Base-by-base conservation (phyloP, 208 protist genomes). In the Trypanosoma avium region DNA sequence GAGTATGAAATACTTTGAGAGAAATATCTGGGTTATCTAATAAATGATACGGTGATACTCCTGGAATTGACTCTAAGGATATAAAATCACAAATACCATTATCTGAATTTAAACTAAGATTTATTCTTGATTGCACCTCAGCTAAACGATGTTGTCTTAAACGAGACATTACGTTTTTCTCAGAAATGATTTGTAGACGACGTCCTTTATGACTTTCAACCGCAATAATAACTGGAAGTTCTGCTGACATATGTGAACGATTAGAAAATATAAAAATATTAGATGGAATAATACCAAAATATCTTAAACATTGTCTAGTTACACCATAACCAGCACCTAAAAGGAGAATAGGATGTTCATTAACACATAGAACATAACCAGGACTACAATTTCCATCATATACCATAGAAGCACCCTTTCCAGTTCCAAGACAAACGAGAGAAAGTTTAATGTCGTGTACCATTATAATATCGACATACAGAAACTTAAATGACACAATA, bases 291-390 rank as follows among this genome's bases (percentile, higher is more conserved):
- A 40, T 24, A 26, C 53, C 64, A 61, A 71, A 77, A 42, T 77
- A 77, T 3, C 58, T 32, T 27, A 77, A 49, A 42, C 71, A 77
- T 45, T 77, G 71, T 32, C 64, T 54, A 13, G 59, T 67, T 22
- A 77, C 71, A 33, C 71, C 71, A 30, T 77, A 77, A 13, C 71
- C 71, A 27, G 58, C 64, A 32, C 71, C 71, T 42, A 77, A 69
- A 17, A 77, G 71, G 36, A 72, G 33, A 43, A 77, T 21, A 21
- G 71, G 71, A 2, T 22, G 8, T 1, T 38, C 56, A 52, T 67
- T 38, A 10, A 27, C 46, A 36, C 61, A 75, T 40, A 75, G 61
- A 2, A 75, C 69, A 43, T 75, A 75, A 24, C 50, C 55, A 17
- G 60, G 27, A 24, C 69, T 75, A 24, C 69, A 75, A 19, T 52